Percentiles rank a stretch among this genome's conserved stretches.
These are phyloP conservation scores for Scortechinia acanthostroma DNA, from an alignment of 2,329 filamentous ascomycete species.

Conservation along the genomic window DNA sequence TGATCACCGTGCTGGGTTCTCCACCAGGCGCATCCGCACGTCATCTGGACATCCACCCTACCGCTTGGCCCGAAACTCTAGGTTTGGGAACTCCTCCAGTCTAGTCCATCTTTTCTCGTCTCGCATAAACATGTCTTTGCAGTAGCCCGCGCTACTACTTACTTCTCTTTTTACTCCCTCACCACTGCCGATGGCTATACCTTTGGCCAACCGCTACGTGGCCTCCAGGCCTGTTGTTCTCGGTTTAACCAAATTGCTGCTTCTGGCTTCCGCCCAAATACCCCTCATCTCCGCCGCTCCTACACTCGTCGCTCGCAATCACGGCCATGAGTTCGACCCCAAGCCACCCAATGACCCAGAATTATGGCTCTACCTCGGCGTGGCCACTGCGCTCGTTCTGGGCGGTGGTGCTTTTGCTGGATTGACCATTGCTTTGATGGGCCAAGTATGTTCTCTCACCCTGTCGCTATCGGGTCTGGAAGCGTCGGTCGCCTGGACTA, in stretches of 20 bases:
- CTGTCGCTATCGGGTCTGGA: conserved; percentile 2
- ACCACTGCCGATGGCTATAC: not conserved
- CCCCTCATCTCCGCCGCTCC: not conserved
- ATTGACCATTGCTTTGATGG: conserved; percentile 42
- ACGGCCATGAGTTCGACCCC: not conserved
- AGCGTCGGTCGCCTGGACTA: too few species aligned
- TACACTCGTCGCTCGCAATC: not conserved
- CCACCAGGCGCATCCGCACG: too few species aligned
- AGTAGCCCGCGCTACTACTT: too few species aligned
- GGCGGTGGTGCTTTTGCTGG: not conserved
- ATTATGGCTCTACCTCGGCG: not conserved
- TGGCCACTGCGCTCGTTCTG: not conserved
- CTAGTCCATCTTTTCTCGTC: too few species aligned
- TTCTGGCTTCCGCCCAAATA: not conserved
- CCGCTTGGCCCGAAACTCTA: too few species aligned
- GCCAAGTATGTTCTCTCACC: conserved; percentile 32
- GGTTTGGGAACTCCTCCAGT: too few species aligned
- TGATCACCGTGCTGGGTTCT: too few species aligned
- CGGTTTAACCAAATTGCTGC: not conserved
- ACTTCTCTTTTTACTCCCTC: not conserved
- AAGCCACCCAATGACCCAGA: not conserved
- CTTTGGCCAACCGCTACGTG: not conserved
- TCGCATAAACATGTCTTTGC: too few species aligned
- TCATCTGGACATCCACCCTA: too few species aligned
- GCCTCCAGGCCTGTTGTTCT: not conserved